These are phyloP conservation scores for Tremella mesenterica DNA, from an alignment of 768 basidiomycete species.

Conservation along the genomic window DNA sequence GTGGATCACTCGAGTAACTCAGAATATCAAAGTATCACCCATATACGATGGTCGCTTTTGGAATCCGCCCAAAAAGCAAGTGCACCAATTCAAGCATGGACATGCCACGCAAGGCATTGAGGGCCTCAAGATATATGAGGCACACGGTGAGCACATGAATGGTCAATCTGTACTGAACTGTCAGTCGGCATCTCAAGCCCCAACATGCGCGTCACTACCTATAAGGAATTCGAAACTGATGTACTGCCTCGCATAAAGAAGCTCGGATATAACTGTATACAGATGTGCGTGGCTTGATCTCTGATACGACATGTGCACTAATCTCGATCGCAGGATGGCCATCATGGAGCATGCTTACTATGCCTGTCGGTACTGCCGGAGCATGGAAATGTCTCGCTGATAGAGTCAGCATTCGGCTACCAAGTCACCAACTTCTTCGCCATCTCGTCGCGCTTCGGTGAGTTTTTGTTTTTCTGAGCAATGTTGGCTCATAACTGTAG, in stretches of 20 bases:
- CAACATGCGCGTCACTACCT: conserved; percentile 80
- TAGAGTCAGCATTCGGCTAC: conserved; percentile 79
- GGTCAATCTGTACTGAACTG: not conserved
- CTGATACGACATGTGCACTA: not conserved
- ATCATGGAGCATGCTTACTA: conserved; percentile 98
- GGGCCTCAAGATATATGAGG: conserved; percentile 77
- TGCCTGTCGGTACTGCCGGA: conserved; percentile 59
- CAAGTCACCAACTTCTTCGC: conserved; percentile 98
- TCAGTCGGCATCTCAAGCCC: conserved; percentile 87
- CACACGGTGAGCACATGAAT: conserved; percentile 63
- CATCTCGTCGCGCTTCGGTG: conserved; percentile 81
- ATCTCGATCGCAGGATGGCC: conserved; percentile 57
- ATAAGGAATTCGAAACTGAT: conserved; percentile 86
- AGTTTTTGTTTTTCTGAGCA: conserved; percentile 4
- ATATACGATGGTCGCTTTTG: conserved; percentile 97
- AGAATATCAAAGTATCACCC: conserved; percentile 79
- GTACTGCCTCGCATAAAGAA: conserved; percentile 77
- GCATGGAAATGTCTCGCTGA: not conserved
- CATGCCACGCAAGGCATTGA: conserved; percentile 53
- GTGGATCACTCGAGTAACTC: conserved; percentile 93
- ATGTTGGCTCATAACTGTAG: conserved; percentile 17
- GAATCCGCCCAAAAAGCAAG: conserved; percentile 71
- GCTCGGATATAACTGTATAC: conserved; percentile 92
- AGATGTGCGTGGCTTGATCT: conserved; percentile 50
- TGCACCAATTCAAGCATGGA: conserved; percentile 71